These are phyloP conservation scores for Porogramme epimiltina DNA, from an alignment of 1,284 basidiomycete species.

Conservation along the genomic window DNA sequence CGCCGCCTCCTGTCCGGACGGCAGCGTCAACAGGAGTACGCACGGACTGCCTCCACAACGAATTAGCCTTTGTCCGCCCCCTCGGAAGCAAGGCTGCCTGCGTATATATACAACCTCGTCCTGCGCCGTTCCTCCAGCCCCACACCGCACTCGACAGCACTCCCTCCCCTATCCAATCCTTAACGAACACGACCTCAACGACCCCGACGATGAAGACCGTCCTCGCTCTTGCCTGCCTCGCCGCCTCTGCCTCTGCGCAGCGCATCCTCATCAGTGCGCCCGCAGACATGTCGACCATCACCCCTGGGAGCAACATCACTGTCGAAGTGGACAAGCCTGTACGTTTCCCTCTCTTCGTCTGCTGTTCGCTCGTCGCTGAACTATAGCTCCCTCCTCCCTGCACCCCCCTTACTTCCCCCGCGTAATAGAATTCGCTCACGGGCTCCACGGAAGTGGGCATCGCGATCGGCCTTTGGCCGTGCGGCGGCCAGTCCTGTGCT, in stretches of 20 bases:
- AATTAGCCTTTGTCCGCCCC: too few relatives aligned
- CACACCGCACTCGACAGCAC: too few relatives aligned
- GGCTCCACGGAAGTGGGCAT: constrained; percentile 44
- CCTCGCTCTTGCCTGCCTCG: constrained; percentile 25
- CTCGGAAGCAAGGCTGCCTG: too few relatives aligned
- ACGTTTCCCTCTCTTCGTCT: constrained; percentile 20
- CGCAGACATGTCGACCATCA: constrained; percentile 30
- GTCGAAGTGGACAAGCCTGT: constrained; percentile 49
- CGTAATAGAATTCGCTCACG: constrained; percentile 38
- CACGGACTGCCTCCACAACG: too few relatives aligned
- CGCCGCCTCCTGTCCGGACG: too few relatives aligned
- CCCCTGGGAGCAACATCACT: constrained; percentile 36
- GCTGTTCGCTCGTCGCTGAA: neutral
- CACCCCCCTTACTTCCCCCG: neutral
- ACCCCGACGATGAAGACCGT: constrained; percentile 23
- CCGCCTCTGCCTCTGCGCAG: constrained; percentile 39
- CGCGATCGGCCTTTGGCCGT: constrained; percentile 42
- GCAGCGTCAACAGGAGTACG: too few relatives aligned
- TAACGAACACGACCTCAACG: neutral
- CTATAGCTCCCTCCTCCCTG: too few relatives aligned
- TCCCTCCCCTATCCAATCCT: too few relatives aligned
- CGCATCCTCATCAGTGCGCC: constrained; percentile 40
- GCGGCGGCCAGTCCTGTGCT: constrained; percentile 26
- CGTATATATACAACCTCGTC: too few relatives aligned
- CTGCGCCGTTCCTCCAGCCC: too few relatives aligned